Base-by-base conservation (phyloP, 768 basidiomycete genomes). In the Cyclocybe aegerita region DNA sequence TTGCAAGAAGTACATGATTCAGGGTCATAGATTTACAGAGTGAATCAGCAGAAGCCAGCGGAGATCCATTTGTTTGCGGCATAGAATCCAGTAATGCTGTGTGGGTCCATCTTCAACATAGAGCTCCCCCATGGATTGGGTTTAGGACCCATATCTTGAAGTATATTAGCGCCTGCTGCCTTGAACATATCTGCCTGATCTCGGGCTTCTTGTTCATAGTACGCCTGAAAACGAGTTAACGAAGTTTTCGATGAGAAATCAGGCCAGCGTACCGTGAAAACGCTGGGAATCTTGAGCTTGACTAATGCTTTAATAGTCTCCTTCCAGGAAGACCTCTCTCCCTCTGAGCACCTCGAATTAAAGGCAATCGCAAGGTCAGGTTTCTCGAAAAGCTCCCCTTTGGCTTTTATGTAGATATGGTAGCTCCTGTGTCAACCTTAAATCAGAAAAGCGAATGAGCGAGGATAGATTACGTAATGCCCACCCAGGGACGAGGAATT, bases 331-430 rank as follows among this genome's bases (percentile, higher is more conserved):
- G 45, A 44, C 0, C 9, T 14, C 7, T 43, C 51, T 36, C 59
- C 55, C 40, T 68, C 57, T 0, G 68, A 67, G 1, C 53, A 52
- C 1, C 69, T 69, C 2, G 70, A 68, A 53, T 72, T 67, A 55
- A 72, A 72, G 1, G 70, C 70, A 23, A 71, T 51, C 0, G 68
- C 72, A 8, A 74, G 59, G 36, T 70, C 69, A 1, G 70, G 70
- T 35, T 55, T 60, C 7, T 11, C 49, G 47, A 63, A 68, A 6
- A 52, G 40, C 9, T 4, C 23, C 8, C 60, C 58, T 12, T 55
- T 39, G 7, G 53, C 36, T 9, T 37, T 43, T 12, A 61, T 58
- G 43, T 56, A 63, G 10, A 63, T 54, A 23, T 71, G 68, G 47
- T 73, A 75, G 3, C 59, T 55, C 16, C 71, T 72, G 45, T 59